phyloP scores from a whole-genome alignment of 257 asterid species.

The Lycium ferocissimum region DNA sequence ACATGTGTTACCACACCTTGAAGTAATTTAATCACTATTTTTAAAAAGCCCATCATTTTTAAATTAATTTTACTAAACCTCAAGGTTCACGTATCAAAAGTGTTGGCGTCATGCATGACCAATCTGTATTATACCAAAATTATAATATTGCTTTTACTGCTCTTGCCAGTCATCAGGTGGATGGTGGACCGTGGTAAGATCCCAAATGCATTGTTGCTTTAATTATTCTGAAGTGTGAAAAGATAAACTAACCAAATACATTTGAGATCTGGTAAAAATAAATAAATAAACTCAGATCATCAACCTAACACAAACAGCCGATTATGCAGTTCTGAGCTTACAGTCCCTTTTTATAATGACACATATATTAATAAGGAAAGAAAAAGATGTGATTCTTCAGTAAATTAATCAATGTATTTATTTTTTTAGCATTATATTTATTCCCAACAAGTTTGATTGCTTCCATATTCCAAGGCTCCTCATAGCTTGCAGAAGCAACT shows the following conservation, averaged over 20 bases:
- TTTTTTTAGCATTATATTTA: background rate
- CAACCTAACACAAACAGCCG: background rate
- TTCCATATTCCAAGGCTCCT: background rate
- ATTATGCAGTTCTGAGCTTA: background rate
- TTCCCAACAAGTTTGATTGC: background rate
- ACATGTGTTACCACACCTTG: no score
- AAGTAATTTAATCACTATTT: no score
- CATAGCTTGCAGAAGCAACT: conserved; percentile 9
- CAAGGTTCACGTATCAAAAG: no score
- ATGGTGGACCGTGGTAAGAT: background rate
- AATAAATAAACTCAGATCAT: background rate
- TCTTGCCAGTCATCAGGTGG: background rate
- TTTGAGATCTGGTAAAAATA: background rate
- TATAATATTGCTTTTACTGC: background rate
- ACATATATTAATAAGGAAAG: background rate
- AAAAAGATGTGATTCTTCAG: background rate
- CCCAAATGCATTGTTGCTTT: background rate
- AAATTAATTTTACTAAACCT: no score
- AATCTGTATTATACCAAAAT: background rate
- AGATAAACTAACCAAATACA: background rate
- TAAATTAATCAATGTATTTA: background rate
- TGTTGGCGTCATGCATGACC: background rate
- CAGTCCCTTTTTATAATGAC: background rate
- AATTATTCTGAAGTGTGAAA: background rate
- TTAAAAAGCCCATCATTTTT: background rate